These are phyloP conservation scores for Discostella stelligera DNA, from an alignment of 352 stramenopile genomes.

Conservation along the genomic window DNA sequence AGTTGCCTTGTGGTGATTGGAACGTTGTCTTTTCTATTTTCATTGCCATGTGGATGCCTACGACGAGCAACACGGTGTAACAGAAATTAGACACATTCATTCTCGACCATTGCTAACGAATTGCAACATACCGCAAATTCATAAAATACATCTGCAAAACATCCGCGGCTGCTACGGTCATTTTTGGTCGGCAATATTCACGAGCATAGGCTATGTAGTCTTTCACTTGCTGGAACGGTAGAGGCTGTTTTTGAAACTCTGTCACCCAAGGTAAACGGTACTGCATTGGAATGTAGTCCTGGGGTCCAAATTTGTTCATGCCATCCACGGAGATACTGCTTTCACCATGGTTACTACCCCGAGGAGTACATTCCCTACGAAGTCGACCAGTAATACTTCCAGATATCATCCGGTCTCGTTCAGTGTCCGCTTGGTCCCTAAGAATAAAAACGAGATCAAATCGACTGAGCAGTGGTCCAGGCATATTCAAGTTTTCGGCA, in stretches of 20 bases:
- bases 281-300: constrained; percentile 28
- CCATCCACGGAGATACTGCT: constrained; percentile 7
- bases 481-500: constrained; percentile 96
- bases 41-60: constrained; percentile 41
- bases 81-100: too few species aligned
- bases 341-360: constrained; percentile 3
- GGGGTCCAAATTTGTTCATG: constrained; percentile 23
- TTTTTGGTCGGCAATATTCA: constrained; percentile 90
- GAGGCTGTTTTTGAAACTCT: constrained; percentile 69
- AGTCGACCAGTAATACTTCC: constrained; percentile 94
- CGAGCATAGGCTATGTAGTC: constrained; percentile 97
- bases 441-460: constrained; percentile 98
- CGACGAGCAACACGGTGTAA: too few species aligned
- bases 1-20: constrained; percentile 93
- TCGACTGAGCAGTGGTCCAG: constrained; percentile 90
- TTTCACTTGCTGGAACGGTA: constrained; percentile 87
- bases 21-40: constrained; percentile 59
- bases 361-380: constrained; percentile 31
- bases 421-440: constrained; percentile 90
- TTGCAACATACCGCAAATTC: constrained; percentile 65
- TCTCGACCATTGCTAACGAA: too few species aligned
- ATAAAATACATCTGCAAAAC: constrained; percentile 83
- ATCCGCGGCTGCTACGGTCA: constrained; percentile 79
- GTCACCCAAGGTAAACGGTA: constrained; percentile 72
- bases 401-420: constrained; percentile 90